Evolutionary conservation across 257 asterid species (phyloP).

Genomic region (Ajuga chamaepitys): DNA sequence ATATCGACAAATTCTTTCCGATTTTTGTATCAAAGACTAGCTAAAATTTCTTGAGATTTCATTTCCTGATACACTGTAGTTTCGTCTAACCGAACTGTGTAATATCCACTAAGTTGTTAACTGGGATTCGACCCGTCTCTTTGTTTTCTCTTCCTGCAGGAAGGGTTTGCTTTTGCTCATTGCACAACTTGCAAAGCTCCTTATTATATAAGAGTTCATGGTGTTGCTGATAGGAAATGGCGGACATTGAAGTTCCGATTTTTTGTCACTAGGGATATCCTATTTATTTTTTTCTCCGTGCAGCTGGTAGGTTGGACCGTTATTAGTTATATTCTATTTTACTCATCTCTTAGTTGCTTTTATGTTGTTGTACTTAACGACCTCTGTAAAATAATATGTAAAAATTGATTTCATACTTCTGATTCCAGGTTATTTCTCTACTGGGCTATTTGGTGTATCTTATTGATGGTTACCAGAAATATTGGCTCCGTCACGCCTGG

Average conservation of each 20-base stretch:
- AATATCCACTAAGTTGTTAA: neutral
- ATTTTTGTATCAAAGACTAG: too few species aligned
- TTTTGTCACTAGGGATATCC: conserved; percentile 88
- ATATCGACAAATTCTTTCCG: too few species aligned
- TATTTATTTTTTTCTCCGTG: conserved; percentile 74
- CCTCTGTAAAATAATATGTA: neutral
- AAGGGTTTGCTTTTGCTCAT: conserved; percentile 93
- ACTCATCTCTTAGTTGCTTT: neutral
- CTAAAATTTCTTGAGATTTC: neutral
- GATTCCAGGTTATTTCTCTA: conserved; percentile 58
- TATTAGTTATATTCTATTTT: neutral
- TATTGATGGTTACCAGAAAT: conserved; percentile 56
- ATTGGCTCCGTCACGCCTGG: conserved; percentile 77
- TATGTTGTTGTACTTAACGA: neutral
- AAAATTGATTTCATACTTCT: conserved; percentile 10
- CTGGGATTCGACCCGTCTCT: neutral
- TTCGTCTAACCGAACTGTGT: neutral
- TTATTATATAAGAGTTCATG: conserved; percentile 79
- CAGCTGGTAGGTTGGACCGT: conserved; percentile 62
- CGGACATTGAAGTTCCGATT: conserved; percentile 84
- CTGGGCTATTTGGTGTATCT: conserved; percentile 66
- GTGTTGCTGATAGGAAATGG: conserved; percentile 77
- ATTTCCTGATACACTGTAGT: neutral
- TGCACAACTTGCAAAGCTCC: conserved; percentile 97
- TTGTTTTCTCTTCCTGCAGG: conserved; percentile 38